Conservation (phyloP, 176 grass and related monocot species). For the Eragrostis nindensis region DNA sequence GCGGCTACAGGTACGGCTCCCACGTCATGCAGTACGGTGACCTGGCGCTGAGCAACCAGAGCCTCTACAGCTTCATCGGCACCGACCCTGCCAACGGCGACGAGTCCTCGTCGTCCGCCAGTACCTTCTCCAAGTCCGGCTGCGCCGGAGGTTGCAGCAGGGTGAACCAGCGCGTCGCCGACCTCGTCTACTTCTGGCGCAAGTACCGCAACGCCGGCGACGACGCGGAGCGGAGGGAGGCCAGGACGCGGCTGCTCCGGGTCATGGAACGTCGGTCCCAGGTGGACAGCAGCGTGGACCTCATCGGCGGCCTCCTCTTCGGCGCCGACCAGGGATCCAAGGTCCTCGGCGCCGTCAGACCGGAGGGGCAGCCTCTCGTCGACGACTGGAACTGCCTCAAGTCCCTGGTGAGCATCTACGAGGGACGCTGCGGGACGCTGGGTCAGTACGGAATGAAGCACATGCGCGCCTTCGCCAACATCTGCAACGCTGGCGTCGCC, state of each 20-base stretch:
- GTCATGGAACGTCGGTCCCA: constrained; percentile 58
- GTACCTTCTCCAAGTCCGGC: constrained; percentile 50
- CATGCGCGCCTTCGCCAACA: constrained; percentile 72
- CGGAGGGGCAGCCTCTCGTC: constrained; percentile 48
- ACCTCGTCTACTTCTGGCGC: constrained; percentile 78
- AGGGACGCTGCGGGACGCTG: constrained; percentile 60
- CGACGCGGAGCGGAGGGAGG: constrained; percentile 50
- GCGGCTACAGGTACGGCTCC: constrained; percentile 56
- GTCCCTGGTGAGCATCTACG: constrained; percentile 56
- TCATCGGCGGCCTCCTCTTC: constrained; percentile 65
- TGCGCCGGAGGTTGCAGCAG: too few relatives aligned
- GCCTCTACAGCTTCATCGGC: constrained; percentile 63
- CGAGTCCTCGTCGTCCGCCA: not conserved
- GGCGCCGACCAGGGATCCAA: constrained; percentile 39
- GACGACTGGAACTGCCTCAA: constrained; percentile 88
- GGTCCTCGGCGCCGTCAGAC: constrained; percentile 46
- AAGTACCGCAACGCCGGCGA: constrained; percentile 56
- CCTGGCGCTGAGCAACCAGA: constrained; percentile 18
- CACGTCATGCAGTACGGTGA: constrained; percentile 86
- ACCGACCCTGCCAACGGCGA: constrained; percentile 63
- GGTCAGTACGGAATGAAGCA: constrained; percentile 87
- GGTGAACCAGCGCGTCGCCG: constrained; percentile 75
- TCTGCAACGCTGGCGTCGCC: constrained; percentile 65
- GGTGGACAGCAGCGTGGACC: constrained; percentile 64
- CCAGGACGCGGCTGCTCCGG: constrained; percentile 49